These are phyloP conservation scores for Ogataea pilisensis DNA, from an alignment of 805 yeast species.

Conservation along the genomic window DNA sequence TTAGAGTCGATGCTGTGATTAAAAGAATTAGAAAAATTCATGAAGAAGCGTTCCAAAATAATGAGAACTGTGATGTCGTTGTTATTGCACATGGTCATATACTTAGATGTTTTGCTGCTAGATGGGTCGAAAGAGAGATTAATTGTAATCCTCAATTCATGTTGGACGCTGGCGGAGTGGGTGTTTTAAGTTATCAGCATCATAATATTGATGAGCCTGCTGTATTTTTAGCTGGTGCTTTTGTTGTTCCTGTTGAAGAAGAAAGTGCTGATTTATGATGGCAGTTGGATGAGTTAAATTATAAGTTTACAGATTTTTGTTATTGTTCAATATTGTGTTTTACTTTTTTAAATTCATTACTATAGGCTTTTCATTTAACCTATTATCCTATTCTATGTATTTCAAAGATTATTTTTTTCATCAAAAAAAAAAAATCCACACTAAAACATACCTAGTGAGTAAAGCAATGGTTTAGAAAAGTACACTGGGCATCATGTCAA, in stretches of 20 bases:
- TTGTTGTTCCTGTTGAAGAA: constrained; percentile 65
- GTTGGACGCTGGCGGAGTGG: constrained; percentile 93
- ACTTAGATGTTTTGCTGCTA: constrained; percentile 79
- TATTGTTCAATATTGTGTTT: no score
- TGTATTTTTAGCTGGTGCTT: constrained; percentile 77
- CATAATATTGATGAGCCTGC: constrained; percentile 85
- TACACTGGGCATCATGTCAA: no score
- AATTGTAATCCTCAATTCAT: constrained; percentile 70
- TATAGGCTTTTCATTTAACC: no score
- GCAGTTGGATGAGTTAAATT: not conserved
- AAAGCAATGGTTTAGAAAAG: no score
- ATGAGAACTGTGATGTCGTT: constrained; percentile 64
- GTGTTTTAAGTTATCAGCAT: constrained; percentile 88
- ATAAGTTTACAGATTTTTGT: not conserved
- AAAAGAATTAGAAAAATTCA: constrained; percentile 60
- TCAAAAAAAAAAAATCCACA: no score
- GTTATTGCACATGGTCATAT: constrained; percentile 94
- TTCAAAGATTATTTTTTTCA: no score
- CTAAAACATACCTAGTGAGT: no score
- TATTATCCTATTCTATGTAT: no score
- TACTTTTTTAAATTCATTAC: no score
- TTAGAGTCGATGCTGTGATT: constrained; percentile 70
- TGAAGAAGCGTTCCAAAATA: constrained; percentile 43
- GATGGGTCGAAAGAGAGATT: constrained; percentile 73
- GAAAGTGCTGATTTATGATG: constrained; percentile 31